phyloP scores from a whole-genome alignment of 1,139 yeast genomes.

The Ogataea hybrid region DNA sequence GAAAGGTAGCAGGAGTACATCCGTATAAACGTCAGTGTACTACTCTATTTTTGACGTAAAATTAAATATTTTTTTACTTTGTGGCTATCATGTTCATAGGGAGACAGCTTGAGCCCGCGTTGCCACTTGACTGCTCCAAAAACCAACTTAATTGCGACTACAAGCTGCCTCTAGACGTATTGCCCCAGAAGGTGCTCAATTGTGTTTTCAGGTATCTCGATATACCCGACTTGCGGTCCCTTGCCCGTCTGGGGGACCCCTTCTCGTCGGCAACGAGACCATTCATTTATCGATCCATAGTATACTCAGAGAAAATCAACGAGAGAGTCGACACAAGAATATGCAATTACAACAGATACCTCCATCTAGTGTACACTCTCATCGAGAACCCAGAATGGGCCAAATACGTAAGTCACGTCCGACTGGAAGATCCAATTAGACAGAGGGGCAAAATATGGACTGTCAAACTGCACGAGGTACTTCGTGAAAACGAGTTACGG shows the following conservation, averaged over 20 bases:
- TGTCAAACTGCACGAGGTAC: no score
- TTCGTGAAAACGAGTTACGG: no score
- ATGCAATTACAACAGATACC: no score
- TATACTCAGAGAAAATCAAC: conserved; percentile 5
- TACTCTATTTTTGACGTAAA: no score
- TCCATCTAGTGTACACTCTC: no score
- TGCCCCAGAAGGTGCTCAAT: background rate
- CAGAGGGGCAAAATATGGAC: no score
- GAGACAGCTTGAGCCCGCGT: background rate
- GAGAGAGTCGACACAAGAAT: background rate
- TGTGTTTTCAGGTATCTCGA: conserved; percentile 2
- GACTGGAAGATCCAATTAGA: no score
- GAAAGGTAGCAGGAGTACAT: no score
- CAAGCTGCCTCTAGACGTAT: conserved; percentile 1
- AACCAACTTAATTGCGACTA: background rate
- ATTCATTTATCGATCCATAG: conserved; percentile 7
- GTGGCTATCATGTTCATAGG: background rate
- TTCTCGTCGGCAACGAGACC: conserved; percentile 4
- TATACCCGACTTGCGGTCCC: conserved; percentile 7
- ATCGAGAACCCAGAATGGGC: no score
- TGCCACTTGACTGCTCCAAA: background rate
- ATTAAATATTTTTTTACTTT: no score
- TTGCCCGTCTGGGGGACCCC: conserved; percentile 2
- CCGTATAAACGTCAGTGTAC: no score
- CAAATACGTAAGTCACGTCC: no score